Evolutionary conservation across 202 grass and related monocot species (phyloP).

Genomic region (Carex sylvatica): DNA sequence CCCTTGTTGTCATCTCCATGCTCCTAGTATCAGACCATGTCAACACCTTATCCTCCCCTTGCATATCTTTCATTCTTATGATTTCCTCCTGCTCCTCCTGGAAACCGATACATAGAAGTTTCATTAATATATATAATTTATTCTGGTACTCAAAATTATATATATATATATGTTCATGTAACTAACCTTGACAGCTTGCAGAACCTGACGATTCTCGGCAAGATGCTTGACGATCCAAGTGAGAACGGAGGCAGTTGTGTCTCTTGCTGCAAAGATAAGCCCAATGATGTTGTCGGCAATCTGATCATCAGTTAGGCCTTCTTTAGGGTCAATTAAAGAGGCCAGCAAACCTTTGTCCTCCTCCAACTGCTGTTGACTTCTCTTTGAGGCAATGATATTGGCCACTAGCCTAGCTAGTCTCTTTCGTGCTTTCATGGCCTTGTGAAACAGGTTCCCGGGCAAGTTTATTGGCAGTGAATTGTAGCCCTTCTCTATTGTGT

Average conservation of each 20-base stretch:
- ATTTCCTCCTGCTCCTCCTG: conserved; percentile 51
- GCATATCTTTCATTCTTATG: conserved; percentile 25
- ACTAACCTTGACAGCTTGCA: conserved; percentile 35
- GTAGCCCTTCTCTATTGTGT: conserved; percentile 46
- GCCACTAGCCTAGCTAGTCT: conserved; percentile 36
- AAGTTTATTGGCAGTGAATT: conserved; percentile 50
- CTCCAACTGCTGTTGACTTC: conserved; percentile 10
- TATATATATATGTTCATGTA: background rate
- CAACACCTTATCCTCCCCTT: background rate
- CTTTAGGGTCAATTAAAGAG: conserved; percentile 41
- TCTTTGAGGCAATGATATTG: conserved; percentile 32
- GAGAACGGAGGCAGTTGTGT: conserved; percentile 47
- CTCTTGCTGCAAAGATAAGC: conserved; percentile 46
- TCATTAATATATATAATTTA: background rate
- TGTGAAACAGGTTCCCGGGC: conserved; percentile 36
- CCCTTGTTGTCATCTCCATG: conserved; percentile 36
- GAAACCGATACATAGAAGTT: background rate
- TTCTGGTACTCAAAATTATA: background rate
- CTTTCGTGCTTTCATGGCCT: conserved; percentile 45
- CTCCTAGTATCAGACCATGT: conserved; percentile 38
- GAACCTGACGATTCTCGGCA: conserved; percentile 31
- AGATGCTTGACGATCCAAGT: conserved; percentile 54
- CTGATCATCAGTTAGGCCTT: conserved; percentile 42
- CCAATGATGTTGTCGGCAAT: conserved; percentile 48
- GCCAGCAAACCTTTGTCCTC: conserved; percentile 28